phyloP scores from a whole-genome alignment of 2,329 filamentous ascomycete genomes.

The Phaeosphaeria sp. region DNA sequence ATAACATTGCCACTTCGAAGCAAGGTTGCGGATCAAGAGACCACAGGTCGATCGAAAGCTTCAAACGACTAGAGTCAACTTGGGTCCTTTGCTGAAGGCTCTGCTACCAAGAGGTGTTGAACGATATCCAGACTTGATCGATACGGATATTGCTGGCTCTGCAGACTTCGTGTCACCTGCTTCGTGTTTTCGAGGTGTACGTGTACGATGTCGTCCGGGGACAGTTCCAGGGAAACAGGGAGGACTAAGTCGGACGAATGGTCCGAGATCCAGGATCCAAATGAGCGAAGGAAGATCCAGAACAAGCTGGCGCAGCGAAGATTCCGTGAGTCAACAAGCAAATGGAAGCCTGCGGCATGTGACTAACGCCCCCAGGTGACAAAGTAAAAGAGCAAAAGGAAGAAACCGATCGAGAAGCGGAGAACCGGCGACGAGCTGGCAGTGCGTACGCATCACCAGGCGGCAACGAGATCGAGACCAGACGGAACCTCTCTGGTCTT shows the following conservation, averaged over 20 bases:
- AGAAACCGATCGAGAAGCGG: constrained; percentile 66
- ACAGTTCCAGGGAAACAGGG: constrained; percentile 17
- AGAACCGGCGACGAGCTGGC: constrained; percentile 69
- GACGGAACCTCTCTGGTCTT: constrained; percentile 67
- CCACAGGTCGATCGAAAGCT: not conserved
- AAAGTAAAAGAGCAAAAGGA: constrained; percentile 74
- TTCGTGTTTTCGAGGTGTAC: not conserved
- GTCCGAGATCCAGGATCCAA: constrained; percentile 72
- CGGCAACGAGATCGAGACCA: constrained; percentile 60
- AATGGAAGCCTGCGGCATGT: not conserved
- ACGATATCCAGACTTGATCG: not conserved
- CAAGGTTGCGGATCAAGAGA: not conserved
- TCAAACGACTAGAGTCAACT: not conserved
- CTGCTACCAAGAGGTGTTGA: not conserved
- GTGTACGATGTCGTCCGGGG: not conserved
- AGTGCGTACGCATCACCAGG: constrained; percentile 69
- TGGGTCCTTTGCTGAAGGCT: not conserved
- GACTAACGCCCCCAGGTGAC: constrained; percentile 61
- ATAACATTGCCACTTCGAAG: not conserved
- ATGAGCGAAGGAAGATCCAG: constrained; percentile 75
- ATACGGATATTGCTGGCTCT: not conserved
- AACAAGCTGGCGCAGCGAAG: constrained; percentile 79
- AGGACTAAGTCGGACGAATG: constrained; percentile 64
- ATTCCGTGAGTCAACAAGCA: constrained; percentile 66
- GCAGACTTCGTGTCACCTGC: not conserved